Base-by-base conservation (phyloP, 2,329 filamentous ascomycete genomes). In the Cladosporium colombiae region DNA sequence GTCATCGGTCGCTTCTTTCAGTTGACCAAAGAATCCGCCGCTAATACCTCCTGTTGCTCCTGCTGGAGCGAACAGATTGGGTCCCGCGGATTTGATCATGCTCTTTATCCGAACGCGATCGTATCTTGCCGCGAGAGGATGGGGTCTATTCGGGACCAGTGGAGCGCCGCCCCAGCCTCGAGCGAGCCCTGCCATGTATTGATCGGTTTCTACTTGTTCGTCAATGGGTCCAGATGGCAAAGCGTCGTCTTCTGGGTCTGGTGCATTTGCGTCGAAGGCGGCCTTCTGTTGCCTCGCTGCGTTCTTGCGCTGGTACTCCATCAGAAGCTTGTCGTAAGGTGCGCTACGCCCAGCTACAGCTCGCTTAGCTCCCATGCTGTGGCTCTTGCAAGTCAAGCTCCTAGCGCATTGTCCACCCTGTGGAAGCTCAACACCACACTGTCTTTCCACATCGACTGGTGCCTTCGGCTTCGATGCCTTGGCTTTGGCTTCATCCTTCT, bases 221-320 rank as follows among this genome's bases (percentile, higher is more conserved):
- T 99, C 95, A 44, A 99, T 87, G 1, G 92, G 91, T 2, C 88
- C 91, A 1, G 79, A 77, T 6, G 88, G 88, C 68, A 92, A 91
- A 65, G 86, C 86, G 56, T 96, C 92, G 72, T 93, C 86, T 68
- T 97, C 93, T 72, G 94, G 92, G 21, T 75, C 71, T 11, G 74
- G 93, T 1, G 93, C 93, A 76, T 96, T 96, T 65, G 95, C 94
- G 76, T 98, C 93, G 71, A 99, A 90, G 44, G 93, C 93, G 40
- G 93, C 93, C 81, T 97, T 96, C 79, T 98, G 95, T 81, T 97
- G 92, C 75, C 97, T 96, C 25, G 95, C 95, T 78, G 98, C 95
- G 74, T 99, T 99, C 84, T 97, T 98, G 85, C 98, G 97, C 89
- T 84, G 82, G 68, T 83, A 84, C 65, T 83, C 81, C 66, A 74